Evolutionary conservation across 176 grass and related monocot genomes (phyloP).

Genomic region (Poa annua): DNA sequence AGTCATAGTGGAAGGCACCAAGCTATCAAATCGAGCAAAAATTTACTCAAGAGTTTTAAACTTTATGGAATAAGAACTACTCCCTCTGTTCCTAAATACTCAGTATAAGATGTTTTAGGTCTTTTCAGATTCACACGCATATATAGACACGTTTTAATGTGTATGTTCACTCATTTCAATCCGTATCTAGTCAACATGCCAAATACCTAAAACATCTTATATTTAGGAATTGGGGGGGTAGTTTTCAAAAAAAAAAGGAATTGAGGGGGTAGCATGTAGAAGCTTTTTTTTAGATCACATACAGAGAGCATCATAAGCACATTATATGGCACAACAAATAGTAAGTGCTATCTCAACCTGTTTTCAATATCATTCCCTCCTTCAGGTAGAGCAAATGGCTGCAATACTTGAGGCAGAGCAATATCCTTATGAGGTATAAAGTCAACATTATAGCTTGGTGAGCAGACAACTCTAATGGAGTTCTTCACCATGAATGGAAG

Average conservation of each 20-base stretch:
- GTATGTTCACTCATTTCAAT: too few relatives aligned
- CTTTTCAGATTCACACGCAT: too few relatives aligned
- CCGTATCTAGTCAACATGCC: too few relatives aligned
- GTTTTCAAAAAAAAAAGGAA: too few relatives aligned
- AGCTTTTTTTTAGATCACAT: constrained; percentile 1
- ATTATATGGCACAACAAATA: constrained; percentile 25
- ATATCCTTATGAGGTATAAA: constrained; percentile 90
- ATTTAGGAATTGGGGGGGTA: neutral
- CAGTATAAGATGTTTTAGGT: too few relatives aligned
- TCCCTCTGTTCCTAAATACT: too few relatives aligned
- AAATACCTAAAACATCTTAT: too few relatives aligned
- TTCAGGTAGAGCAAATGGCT: constrained; percentile 89
- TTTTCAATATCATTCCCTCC: constrained; percentile 95
- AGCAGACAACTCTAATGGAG: constrained; percentile 93
- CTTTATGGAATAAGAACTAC: too few relatives aligned
- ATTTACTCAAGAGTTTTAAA: neutral
- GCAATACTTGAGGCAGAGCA: constrained; percentile 91
- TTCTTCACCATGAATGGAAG: constrained; percentile 78
- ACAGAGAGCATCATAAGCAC: neutral
- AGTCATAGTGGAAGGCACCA: neutral
- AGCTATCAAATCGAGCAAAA: neutral
- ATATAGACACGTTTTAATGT: too few relatives aligned
- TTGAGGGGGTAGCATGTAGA: neutral
- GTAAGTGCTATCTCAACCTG: constrained; percentile 55
- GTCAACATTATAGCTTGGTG: constrained; percentile 85